Evolutionary conservation across 306 rosid genomes (phyloP), one percentile per base, ranked within the genome.

Genomic region (Hippophae tibetana): DNA sequence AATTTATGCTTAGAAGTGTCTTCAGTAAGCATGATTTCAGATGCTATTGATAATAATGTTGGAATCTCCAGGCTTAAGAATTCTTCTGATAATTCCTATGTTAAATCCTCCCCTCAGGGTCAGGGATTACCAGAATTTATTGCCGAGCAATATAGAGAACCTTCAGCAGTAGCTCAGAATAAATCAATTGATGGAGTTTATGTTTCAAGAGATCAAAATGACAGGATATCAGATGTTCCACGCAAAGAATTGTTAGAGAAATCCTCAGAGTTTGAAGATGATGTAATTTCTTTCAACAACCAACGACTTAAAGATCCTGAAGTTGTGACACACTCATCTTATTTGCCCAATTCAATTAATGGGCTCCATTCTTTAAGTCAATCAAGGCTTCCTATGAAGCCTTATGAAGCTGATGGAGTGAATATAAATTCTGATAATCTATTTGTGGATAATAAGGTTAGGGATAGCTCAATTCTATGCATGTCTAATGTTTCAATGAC

Each of bases 241-340:
- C 43, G 68, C 52, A 71, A 63, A 56, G 61, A 48, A 58, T 60
- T 54, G 42, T 59, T 79, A 38, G 65, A 58, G 59, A 60, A 56
- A 43, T 69, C 71, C 54, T 31, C 77, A 62, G 85, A 79, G 67
- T 72, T 83, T 56, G 97, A 90, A 68, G 97, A 87, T 61, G 95
- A 87, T 70, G 74, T 79, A 54, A 66, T 76, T 64, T 76, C 81
- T 68, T 87, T 87, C 67, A 88, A 81, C 61, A 81, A 77, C 72
- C 87, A 78, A 64, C 76, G 98, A 64, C 89, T 75, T 14, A 87
- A 81, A 76, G 98, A 85, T 75, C 96, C 92, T 54, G 96, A 87
- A 77, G 79, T 83, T 72, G 52, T 78, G 65, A 72, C 68, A 69
- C 78, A 51, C 65, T 69, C 85, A 14, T 65, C 83, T 47, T 80